These are phyloP conservation scores for Crucibulum laeve DNA, from an alignment of 768 basidiomycete genomes.

Conservation along the genomic window DNA sequence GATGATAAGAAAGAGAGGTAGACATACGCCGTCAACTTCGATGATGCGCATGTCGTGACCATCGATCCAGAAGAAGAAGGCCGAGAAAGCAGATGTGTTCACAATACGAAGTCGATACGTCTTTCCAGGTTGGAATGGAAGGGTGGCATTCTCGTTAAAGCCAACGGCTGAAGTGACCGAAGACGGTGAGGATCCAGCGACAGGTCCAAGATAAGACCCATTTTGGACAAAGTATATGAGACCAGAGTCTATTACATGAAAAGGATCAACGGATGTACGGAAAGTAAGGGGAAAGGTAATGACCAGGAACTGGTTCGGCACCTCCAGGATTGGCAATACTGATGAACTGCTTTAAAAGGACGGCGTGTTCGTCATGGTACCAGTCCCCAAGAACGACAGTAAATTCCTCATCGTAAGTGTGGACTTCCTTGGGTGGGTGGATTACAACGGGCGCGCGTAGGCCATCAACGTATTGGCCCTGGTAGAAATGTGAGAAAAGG, in stretches of 20 bases:
- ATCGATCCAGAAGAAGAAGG: conserved; percentile 87
- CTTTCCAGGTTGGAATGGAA: conserved; percentile 83
- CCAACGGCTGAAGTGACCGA: conserved; percentile 59
- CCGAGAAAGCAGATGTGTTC: conserved; percentile 72
- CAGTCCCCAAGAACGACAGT: conserved; percentile 86
- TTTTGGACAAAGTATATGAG: conserved; percentile 84
- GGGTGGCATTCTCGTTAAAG: conserved; percentile 83
- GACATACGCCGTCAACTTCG: conserved; percentile 76
- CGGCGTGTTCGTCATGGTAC: conserved; percentile 78
- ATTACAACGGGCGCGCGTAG: conserved; percentile 84
- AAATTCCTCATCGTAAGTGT: conserved; percentile 87
- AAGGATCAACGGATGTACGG: neutral
- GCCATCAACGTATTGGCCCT: conserved; percentile 93
- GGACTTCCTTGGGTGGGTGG: conserved; percentile 59
- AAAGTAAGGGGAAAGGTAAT: conserved; percentile 5
- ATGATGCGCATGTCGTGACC: conserved; percentile 84
- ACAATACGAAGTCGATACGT: conserved; percentile 88
- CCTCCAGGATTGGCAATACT: conserved; percentile 75
- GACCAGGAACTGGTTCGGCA: conserved; percentile 85
- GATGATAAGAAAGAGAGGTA: conserved; percentile 1
- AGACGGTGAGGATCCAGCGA: conserved; percentile 42
- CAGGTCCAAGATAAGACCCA: conserved; percentile 62
- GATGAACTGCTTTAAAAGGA: conserved; percentile 63
- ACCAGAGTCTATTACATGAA: conserved; percentile 53
- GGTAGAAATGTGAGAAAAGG: neutral